phyloP scores from a whole-genome alignment of 2,329 filamentous ascomycete species.

The Epichloe brachyelytri region DNA sequence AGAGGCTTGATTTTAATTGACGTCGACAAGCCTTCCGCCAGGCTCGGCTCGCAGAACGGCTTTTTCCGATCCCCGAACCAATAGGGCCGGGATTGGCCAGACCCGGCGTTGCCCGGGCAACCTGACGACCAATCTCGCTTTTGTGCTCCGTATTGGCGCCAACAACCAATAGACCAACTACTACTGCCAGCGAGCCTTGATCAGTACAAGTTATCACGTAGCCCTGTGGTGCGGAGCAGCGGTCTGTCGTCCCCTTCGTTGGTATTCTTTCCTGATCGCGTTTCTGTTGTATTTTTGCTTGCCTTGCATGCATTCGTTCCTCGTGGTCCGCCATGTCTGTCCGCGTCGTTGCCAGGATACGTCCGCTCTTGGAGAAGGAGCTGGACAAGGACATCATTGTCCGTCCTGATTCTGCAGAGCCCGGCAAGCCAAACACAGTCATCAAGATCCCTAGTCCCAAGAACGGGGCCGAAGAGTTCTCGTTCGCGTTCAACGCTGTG shows the following conservation, averaged over 20 bases:
- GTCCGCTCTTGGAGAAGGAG: slow-evolving; percentile 77
- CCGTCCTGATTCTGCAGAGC: slow-evolving; percentile 47
- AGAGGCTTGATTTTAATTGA: background rate
- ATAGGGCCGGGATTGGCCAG: background rate
- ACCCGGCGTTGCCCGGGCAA: slow-evolving; percentile 4
- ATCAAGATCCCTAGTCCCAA: slow-evolving; percentile 90
- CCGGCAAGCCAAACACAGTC: slow-evolving; percentile 49
- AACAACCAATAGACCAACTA: background rate
- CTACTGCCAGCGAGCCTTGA: background rate
- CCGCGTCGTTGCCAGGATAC: slow-evolving; percentile 79
- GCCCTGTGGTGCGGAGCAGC: background rate
- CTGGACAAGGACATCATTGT: slow-evolving; percentile 81
- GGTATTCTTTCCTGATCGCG: background rate
- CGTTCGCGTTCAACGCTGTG: slow-evolving; percentile 88
- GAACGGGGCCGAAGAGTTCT: slow-evolving; percentile 82
- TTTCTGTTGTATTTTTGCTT: slow-evolving; percentile 7
- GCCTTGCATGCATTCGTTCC: slow-evolving; percentile 7
- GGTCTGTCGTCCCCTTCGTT: background rate
- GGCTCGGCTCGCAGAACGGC: slow-evolving; percentile 11
- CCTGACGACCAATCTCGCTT: slow-evolving; percentile 1
- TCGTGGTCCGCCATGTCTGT: slow-evolving; percentile 42
- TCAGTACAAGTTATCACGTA: background rate
- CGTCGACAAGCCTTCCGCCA: background rate
- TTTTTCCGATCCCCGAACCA: slow-evolving; percentile 16
- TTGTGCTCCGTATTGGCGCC: background rate